Base-by-base conservation (phyloP, 345 rosid genomes). In the Linum lewisii region DNA sequence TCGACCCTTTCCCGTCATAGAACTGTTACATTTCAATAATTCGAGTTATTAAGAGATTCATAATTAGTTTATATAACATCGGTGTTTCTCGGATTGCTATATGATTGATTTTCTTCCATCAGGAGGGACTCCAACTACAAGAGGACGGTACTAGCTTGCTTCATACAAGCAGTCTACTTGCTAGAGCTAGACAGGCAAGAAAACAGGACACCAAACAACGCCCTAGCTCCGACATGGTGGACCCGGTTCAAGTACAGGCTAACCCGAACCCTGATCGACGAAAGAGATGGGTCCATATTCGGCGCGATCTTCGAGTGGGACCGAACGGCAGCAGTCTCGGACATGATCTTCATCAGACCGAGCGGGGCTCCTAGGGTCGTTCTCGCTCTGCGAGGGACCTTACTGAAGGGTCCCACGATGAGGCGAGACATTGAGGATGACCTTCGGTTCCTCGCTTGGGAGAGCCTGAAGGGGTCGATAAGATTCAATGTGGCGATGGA, bases 201-300 rank as follows among this genome's bases (percentile, higher is more conserved):
- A 68, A 87, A 69, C 53, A 72, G 84, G 65, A 72, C 77, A 15
- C 78, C 75, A 65, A 81, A 78, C 68, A 80, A 63, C 25, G 84
- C 87, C 1, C 95, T 90, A 2, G 97, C 99, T 7, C 92, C 97
- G 0, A 90, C 87, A 71, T 93, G 99, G 97, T 90, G 97, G 96
- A 69, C 74, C 19, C 84, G 85, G 19, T 93, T 89, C 74, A 93
- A 84, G 75, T 93, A 87, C 85, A 93, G 79, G 76, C 65, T 90
- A 51, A 58, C 81, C 1, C 84, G 78, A 51, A 85, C 88, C 18
- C 78, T 93, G 22, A 65, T 76, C 11, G 99, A 93, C 13, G 86
- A 85, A 61, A 74, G 95, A 73, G 97, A 90, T 24, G 92, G 92
- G 22, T 93, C 97, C 0, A 79, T 87, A 63, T 93, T 90, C 14